These are phyloP conservation scores for Hypoxylon fuscum DNA, from an alignment of 495 filamentous ascomycete genomes.

Conservation along the genomic window DNA sequence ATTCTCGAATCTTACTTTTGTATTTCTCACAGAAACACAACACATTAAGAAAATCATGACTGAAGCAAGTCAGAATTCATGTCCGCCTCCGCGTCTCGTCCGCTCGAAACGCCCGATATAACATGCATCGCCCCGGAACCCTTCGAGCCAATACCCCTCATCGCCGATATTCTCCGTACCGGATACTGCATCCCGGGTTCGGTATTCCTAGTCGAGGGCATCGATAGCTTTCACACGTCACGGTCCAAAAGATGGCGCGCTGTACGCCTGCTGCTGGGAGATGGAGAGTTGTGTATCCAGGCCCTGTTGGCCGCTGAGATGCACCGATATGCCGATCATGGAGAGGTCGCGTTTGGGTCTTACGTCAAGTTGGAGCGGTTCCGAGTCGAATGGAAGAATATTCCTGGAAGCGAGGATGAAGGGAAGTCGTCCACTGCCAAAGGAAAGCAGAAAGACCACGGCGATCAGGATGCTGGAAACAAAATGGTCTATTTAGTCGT, in stretches of 20 bases:
- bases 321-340: constrained; percentile 49
- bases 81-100: constrained; percentile 29
- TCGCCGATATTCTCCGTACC: constrained; percentile 52
- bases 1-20: too few relatives aligned
- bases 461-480: constrained; percentile 3
- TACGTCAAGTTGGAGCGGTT: constrained; percentile 52
- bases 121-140: constrained; percentile 43
- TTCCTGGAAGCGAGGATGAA: not conserved
- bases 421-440: constrained; percentile 7
- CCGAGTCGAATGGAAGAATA: constrained; percentile 31
- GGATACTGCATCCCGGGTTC: constrained; percentile 50
- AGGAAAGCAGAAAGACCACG: constrained; percentile 30
- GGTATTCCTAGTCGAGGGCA: constrained; percentile 54
- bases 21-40: constrained; percentile 16
- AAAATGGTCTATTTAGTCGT: constrained; percentile 52
- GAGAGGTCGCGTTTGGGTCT: constrained; percentile 49
- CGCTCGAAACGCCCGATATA: constrained; percentile 37
- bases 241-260: constrained; percentile 39
- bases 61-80: constrained; percentile 28
- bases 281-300: constrained; percentile 57
- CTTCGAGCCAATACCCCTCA: constrained; percentile 45
- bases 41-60: constrained; percentile 22
- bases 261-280: constrained; percentile 51
- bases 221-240: constrained; percentile 44
- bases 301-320: constrained; percentile 50